Conservation (phyloP, 345 rosid genomes). For the Chamaenerion angustifolium region DNA sequence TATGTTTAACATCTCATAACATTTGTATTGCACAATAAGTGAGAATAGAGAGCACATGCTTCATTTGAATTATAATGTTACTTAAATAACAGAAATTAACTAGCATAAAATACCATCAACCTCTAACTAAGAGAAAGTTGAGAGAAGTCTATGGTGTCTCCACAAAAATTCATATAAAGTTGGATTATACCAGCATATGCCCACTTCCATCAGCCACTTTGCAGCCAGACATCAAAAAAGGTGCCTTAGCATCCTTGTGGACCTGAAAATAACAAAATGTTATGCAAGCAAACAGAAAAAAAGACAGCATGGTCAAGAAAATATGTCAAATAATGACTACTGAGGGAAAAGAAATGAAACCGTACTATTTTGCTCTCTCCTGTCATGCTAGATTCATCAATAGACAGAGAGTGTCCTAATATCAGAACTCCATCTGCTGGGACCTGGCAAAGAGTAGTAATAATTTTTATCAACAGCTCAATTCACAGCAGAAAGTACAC, state of each 20-base stretch:
- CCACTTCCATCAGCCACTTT: conserved; percentile 98
- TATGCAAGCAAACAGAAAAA: conserved; percentile 4
- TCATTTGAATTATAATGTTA: no score
- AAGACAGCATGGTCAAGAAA: conserved; percentile 6
- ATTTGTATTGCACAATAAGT: no score
- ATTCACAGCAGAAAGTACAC: no score
- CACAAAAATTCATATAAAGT: conserved; percentile 1
- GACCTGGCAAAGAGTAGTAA: conserved; percentile 29
- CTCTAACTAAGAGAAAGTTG: no score
- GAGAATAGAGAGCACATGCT: no score
- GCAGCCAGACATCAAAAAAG: conserved; percentile 98
- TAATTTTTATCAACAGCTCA: neutral
- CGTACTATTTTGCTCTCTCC: conserved; percentile 94
- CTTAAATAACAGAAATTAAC: no score
- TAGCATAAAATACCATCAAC: no score
- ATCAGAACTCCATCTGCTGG: conserved; percentile 93
- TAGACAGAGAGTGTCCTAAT: conserved; percentile 67
- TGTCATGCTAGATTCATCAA: conserved; percentile 99
- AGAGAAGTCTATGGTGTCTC: no score
- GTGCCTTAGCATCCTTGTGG: conserved; percentile 59
- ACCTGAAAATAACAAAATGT: conserved; percentile 29
- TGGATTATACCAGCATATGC: conserved; percentile 60
- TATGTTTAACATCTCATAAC: no score
- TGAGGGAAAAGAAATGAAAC: conserved; percentile 4
- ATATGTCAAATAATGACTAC: neutral